Evolutionary conservation across 169 alveolate species (phyloP).

Genomic region (Plasmodium fragile): DNA sequence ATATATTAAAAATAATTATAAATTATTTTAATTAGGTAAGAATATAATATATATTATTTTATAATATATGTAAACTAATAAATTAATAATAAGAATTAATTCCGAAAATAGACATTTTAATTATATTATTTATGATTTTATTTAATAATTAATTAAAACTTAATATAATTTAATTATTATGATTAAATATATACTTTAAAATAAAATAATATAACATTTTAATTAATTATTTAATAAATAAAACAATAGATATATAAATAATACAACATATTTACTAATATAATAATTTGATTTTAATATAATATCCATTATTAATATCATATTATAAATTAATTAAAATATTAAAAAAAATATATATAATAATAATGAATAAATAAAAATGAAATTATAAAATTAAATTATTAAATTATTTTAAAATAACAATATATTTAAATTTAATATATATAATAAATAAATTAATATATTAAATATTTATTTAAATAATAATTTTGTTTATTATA

Average conservation of each 20-base stretch:
- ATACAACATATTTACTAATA: no score
- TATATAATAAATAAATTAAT: not conserved
- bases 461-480: not conserved
- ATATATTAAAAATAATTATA: not conserved
- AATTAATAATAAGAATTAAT: no score
- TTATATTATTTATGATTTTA: not conserved
- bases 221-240: not conserved
- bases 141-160: not conserved
- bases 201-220: not conserved
- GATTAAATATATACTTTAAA: not conserved
- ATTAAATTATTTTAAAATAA: not conserved
- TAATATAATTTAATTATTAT: not conserved
- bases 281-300: not conserved
- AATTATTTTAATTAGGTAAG: not conserved
- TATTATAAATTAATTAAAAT: not conserved
- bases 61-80: no score
- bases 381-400: not conserved
- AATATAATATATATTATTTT: not conserved
- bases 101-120: not conserved
- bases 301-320: not conserved
- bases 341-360: not conserved
- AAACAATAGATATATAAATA: not conserved
- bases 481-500: not conserved
- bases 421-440: not conserved
- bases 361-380: not conserved